A percentile compares a stretch with the other conserved stretches of the same genome.
Conservation (phyloP, 2,329 filamentous ascomycete genomes). For the Ascochyta fabae region DNA sequence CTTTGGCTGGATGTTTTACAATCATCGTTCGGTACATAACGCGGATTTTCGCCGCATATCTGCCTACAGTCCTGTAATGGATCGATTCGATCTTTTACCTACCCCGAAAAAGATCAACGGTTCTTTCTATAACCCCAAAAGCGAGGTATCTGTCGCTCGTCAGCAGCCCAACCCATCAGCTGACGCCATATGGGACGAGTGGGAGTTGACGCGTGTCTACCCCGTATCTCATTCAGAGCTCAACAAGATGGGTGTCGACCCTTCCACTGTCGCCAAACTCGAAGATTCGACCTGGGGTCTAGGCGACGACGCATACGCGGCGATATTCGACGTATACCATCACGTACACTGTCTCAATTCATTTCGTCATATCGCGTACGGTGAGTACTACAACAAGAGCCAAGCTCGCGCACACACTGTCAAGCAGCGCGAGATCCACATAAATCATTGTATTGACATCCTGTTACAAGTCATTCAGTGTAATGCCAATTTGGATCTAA, state of each 20-base stretch:
- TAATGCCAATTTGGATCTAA: conserved; percentile 19
- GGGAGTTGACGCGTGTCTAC: conserved; percentile 21
- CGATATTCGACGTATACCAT: conserved; percentile 23
- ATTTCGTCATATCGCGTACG: conserved; percentile 16
- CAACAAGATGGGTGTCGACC: conserved; percentile 15
- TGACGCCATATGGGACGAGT: conserved; percentile 20
- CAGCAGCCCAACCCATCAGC: conserved; percentile 16
- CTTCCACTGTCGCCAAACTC: conserved; percentile 10
- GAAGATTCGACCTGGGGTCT: conserved; percentile 15
- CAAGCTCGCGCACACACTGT: conserved; percentile 12
- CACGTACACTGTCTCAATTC: conserved; percentile 25
- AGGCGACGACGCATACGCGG: conserved; percentile 20
- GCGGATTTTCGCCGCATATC: conserved; percentile 11
- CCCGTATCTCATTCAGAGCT: conserved; percentile 14
- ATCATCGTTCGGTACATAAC: conserved; percentile 4
- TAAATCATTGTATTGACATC: conserved; percentile 21
- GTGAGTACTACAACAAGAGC: conserved; percentile 19
- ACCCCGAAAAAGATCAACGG: conserved; percentile 11
- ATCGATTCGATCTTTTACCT: conserved; percentile 10
- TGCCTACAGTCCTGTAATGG: conserved; percentile 13
- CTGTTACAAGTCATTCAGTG: conserved; percentile 21
- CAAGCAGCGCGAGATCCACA: conserved; percentile 21
- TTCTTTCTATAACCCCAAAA: conserved; percentile 4
- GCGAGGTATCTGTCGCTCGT: conserved; percentile 1
- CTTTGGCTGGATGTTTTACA: neutral